Conservation (phyloP, 176 grass and related monocot genomes). For the Zea mays region Zm-B73-REFERENCE-NAM-5.0 NC_050097.1:4654001-4654500, state of each 20-base stretch:
- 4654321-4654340: constrained; percentile 26
- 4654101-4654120: not conserved
- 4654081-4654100: not conserved
- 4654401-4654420: not conserved
- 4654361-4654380: constrained; percentile 33
- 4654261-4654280: not conserved
- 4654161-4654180: too few relatives aligned
- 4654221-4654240: too few relatives aligned
- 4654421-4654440: constrained; percentile 47
- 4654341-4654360: constrained; percentile 36
- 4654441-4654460: constrained; percentile 37
- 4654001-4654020: not conserved
- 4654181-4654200: too few relatives aligned
- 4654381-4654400: constrained; percentile 28
- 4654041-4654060: too few relatives aligned
- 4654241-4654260: too few relatives aligned
- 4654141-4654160: too few relatives aligned
- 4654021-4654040: not conserved
- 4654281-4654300: not conserved
- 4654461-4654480: constrained; percentile 34
- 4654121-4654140: too few relatives aligned
- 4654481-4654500: constrained; percentile 5
- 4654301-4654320: not conserved
- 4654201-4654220: too few relatives aligned
- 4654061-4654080: not conserved